Percentiles rank a stretch among this genome's conserved stretches.
These are phyloP conservation scores for Papiliotrema fonsecae DNA, from an alignment of 1,284 basidiomycete species.

Conservation along the genomic window DNA sequence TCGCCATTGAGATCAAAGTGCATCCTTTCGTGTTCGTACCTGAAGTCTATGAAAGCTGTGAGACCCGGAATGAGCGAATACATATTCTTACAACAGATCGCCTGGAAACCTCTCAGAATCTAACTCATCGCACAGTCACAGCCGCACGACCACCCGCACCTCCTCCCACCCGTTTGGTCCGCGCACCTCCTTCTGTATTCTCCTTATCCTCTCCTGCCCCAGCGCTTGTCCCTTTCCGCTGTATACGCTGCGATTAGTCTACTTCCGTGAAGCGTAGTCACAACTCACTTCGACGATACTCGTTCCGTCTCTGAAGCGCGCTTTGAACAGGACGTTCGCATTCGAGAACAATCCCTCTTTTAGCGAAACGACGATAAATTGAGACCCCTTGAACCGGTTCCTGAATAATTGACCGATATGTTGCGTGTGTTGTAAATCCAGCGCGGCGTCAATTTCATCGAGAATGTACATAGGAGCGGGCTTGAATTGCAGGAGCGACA, in stretches of 20 bases:
- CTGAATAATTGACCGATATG: slow-evolving; percentile 96
- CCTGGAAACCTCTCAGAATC: too few species aligned
- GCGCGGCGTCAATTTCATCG: slow-evolving; percentile 95
- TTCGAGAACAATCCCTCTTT: slow-evolving; percentile 98
- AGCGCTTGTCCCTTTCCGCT: slow-evolving; percentile 9
- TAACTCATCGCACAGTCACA: slow-evolving; percentile 1
- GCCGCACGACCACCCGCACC: slow-evolving; percentile 4
- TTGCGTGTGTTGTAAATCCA: slow-evolving; percentile 93
- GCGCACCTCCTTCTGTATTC: slow-evolving; percentile 14
- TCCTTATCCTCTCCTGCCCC: slow-evolving; percentile 28
- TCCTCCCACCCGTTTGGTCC: slow-evolving; percentile 9
- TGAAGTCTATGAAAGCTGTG: too few species aligned
- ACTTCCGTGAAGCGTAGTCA: neutral
- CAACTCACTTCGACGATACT: slow-evolving; percentile 67
- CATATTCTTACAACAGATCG: too few species aligned
- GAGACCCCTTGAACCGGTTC: slow-evolving; percentile 88
- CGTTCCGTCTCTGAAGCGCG: slow-evolving; percentile 86
- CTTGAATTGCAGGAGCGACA: slow-evolving; percentile 97
- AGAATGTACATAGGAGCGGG: slow-evolving; percentile 99
- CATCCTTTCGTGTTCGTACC: too few species aligned
- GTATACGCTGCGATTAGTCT: slow-evolving; percentile 28
- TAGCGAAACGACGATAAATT: slow-evolving; percentile 95
- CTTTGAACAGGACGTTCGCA: slow-evolving; percentile 92
- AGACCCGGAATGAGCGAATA: too few species aligned
- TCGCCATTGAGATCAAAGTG: too few species aligned